phyloP scores from a whole-genome alignment of 306 rosid genomes.

The Coriaria nepalensis region DNA sequence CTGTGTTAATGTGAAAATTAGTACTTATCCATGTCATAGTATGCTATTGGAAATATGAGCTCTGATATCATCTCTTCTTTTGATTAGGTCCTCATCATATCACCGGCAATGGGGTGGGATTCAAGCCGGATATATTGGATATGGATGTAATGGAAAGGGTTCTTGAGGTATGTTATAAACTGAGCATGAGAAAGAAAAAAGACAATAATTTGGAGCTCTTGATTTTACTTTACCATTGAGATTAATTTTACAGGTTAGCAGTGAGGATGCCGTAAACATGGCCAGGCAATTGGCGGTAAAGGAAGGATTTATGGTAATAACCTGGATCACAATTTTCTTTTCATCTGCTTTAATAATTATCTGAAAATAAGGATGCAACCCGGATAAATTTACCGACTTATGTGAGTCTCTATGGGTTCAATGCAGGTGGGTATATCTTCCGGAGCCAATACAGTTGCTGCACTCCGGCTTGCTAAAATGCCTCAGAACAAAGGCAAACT shows the following conservation, averaged over 20 bases:
- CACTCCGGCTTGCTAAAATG: conserved; percentile 56
- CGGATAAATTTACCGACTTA: not conserved
- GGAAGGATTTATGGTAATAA: conserved; percentile 88
- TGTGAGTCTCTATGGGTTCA: not conserved
- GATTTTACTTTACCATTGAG: conserved; percentile 8
- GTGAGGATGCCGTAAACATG: conserved; percentile 88
- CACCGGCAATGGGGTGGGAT: conserved; percentile 87
- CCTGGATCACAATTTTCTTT: not conserved
- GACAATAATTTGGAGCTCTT: conserved; percentile 4
- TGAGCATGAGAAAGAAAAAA: not conserved
- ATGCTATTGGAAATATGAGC: no score
- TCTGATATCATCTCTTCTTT: conserved; percentile 1
- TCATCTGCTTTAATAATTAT: no score
- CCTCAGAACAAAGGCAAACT: conserved; percentile 96
- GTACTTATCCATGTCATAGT: no score
- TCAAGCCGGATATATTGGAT: conserved; percentile 93
- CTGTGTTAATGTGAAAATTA: no score
- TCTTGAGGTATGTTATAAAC: conserved; percentile 50
- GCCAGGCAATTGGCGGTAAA: conserved; percentile 76
- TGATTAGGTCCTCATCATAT: conserved; percentile 75
- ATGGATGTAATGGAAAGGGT: conserved; percentile 89
- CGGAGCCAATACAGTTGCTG: conserved; percentile 90
- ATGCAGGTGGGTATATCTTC: conserved; percentile 93
- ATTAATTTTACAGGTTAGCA: conserved; percentile 50
- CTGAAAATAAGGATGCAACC: no score